Base-by-base conservation (phyloP, 2,329 filamentous ascomycete genomes). In the Aspergillus pseudoviridinutans region DNA sequence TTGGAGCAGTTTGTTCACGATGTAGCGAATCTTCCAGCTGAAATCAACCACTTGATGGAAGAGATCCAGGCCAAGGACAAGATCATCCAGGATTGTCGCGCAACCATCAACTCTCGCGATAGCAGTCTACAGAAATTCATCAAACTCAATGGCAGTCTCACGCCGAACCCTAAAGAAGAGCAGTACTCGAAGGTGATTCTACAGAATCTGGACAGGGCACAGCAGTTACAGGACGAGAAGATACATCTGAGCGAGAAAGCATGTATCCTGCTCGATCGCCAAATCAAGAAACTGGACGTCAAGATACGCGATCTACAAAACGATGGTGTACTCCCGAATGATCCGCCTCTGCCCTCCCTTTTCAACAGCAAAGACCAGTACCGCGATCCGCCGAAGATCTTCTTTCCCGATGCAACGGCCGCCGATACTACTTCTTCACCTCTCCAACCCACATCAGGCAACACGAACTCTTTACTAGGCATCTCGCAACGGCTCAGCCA, bases 1-100 rank as follows among this genome's bases (percentile, higher is more conserved):
- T 72, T 88, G 49, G 85, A 88, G 67, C 83, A 86, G 66, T 88
- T 87, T 65, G 81, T 86, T 25, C 84, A 88, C 66, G 85, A 88
- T 79, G 83, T 75, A 49, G 78, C 78, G 22, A 87, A 87, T 61
- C 73, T 87, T 17, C 85, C 85, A 0, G 84, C 83, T 2, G 85
- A 88, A 66, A 84, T 88, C 50, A 83, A 80, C 9, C 85, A 87
- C 74, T 74, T 88, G 56, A 84, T 87, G 70, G 85, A 88, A 65
- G 85, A 88, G 65, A 85, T 87, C 47, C 80, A 85, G 64, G 85
- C 84, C 59, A 88, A 88, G 66, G 85, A 88, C 63, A 79, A 80
- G 56, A 78, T 80, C 51, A 84, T 87, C 54, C 79, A 83, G 61
- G 83, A 86, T 56, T 81, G 80, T 64, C 78, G 79, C 49, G 72